Conservation (phyloP, 1,139 yeast genomes). For the Chernovozyma sophiae-reginae region DNA sequence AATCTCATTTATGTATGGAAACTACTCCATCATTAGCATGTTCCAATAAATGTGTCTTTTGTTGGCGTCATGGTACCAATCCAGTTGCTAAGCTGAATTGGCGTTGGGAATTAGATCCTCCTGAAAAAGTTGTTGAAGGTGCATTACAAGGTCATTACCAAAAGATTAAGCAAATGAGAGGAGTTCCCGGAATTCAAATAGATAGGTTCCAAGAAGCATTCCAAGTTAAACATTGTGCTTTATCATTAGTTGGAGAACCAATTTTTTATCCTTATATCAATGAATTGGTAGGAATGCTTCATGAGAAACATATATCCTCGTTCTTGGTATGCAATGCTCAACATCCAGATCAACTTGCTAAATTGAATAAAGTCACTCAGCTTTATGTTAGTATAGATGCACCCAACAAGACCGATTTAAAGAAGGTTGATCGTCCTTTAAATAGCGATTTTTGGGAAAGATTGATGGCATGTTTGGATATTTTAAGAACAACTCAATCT, state of each 20-base stretch:
- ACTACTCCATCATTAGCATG: slow-evolving; percentile 92
- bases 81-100: slow-evolving; percentile 91
- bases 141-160: slow-evolving; percentile 87
- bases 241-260: slow-evolving; percentile 91
- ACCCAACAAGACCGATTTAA: slow-evolving; percentile 73
- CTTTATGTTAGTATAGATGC: slow-evolving; percentile 92
- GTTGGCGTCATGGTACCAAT: slow-evolving; percentile 97
- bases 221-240: slow-evolving; percentile 83
- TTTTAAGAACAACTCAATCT: slow-evolving; percentile 62
- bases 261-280: slow-evolving; percentile 89
- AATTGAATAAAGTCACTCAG: slow-evolving; percentile 76
- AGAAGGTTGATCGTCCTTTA: slow-evolving; percentile 82
- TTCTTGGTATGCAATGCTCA: slow-evolving; percentile 94
- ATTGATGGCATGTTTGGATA: slow-evolving; percentile 73
- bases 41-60: slow-evolving; percentile 91
- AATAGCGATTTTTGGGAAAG: slow-evolving; percentile 94
- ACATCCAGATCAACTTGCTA: slow-evolving; percentile 79
- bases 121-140: slow-evolving; percentile 77
- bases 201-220: slow-evolving; percentile 91
- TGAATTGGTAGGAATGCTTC: slow-evolving; percentile 76
- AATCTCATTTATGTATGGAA: slow-evolving; percentile 92
- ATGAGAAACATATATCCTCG: slow-evolving; percentile 72
- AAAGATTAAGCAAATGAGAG: slow-evolving; percentile 90
- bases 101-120: slow-evolving; percentile 95
- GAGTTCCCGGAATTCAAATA: slow-evolving; percentile 90